Conservation (phyloP, 108 stramenopile genomes). For the Cyclostephanos invisitatus region DNA sequence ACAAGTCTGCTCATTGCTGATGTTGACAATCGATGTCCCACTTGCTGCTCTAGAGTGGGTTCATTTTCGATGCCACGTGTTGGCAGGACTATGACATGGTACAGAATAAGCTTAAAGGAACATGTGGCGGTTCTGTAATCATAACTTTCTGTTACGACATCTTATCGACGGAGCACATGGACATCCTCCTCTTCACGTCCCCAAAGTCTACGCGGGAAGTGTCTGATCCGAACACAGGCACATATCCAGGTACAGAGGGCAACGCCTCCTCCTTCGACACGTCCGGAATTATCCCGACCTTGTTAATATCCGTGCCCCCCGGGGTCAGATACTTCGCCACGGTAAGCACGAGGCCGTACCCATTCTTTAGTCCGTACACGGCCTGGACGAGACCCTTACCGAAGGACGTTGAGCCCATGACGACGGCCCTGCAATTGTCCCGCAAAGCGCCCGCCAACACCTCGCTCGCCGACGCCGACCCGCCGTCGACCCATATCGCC, state of each 20-base stretch:
- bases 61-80: too few relatives aligned
- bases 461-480: slow-evolving; percentile 88
- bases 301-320: slow-evolving; percentile 87
- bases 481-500: slow-evolving; percentile 79
- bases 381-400: slow-evolving; percentile 97
- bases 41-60: background rate
- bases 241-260: slow-evolving; percentile 53
- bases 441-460: slow-evolving; percentile 90
- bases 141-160: background rate
- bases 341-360: slow-evolving; percentile 90
- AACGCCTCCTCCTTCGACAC: slow-evolving; percentile 41
- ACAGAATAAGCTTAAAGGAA: too few relatives aligned
- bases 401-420: slow-evolving; percentile 88
- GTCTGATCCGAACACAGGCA: slow-evolving; percentile 63
- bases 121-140: too few relatives aligned
- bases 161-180: background rate
- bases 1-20: background rate
- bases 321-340: slow-evolving; percentile 94
- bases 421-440: slow-evolving; percentile 93
- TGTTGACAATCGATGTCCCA: background rate
- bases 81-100: too few relatives aligned
- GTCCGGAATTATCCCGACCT: slow-evolving; percentile 81
- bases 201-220: slow-evolving; percentile 76
- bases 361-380: slow-evolving; percentile 93
- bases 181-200: slow-evolving; percentile 52